Conservation (phyloP, 148 eudicot species). For the Polygonum maritimum region DNA sequence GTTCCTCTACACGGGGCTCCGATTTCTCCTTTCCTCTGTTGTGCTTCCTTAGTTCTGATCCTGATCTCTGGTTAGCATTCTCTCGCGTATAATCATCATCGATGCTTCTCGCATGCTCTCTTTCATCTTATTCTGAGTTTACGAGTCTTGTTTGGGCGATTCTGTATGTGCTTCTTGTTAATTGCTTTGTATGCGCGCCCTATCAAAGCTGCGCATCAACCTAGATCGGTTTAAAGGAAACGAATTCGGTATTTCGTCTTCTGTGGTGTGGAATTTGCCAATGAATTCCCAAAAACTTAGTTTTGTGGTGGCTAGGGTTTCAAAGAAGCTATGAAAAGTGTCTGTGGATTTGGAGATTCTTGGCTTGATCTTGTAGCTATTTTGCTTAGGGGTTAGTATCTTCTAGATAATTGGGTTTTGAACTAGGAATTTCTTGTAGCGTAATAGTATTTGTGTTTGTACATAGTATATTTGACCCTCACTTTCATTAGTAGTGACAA, state of each 20-base stretch:
- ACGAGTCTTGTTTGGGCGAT: background rate
- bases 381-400: background rate
- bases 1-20: conserved; percentile 2
- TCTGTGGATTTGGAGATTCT: background rate
- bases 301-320: conserved; percentile 3
- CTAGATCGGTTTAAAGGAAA: background rate
- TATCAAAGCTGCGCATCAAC: background rate
- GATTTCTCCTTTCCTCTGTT: background rate
- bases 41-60: background rate
- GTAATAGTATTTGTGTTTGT: background rate
- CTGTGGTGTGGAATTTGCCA: background rate
- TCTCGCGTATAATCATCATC: background rate
- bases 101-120: background rate
- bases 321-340: background rate
- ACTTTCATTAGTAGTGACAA: background rate
- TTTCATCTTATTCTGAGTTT: background rate
- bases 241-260: background rate
- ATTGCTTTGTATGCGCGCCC: background rate
- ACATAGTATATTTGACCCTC: background rate
- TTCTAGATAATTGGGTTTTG: background rate
- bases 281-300: background rate
- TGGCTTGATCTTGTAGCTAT: background rate
- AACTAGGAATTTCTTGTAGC: background rate
- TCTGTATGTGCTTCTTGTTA: background rate
- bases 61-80: background rate